A percentile compares a stretch with the other conserved stretches of the same genome.
These are phyloP conservation scores for Pleurotus tuber-regium DNA, from an alignment of 768 basidiomycete species.

Conservation along the genomic window DNA sequence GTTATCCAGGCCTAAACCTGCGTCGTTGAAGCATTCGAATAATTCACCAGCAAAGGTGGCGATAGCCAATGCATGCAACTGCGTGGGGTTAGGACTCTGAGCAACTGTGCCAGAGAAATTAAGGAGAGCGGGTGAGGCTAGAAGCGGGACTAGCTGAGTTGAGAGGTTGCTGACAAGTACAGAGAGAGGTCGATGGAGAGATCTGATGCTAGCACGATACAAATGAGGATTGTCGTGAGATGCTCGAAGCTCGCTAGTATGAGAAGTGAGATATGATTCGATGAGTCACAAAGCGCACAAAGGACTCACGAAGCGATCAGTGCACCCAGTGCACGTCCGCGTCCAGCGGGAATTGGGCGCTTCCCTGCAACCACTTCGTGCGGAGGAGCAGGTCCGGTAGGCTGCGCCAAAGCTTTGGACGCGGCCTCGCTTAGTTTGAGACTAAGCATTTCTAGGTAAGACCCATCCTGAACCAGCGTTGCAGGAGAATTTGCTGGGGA, in stretches of 20 bases:
- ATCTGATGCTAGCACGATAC: slow-evolving; percentile 66
- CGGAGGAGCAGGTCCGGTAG: slow-evolving; percentile 47
- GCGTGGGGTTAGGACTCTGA: slow-evolving; percentile 59
- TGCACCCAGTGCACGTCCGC: slow-evolving; percentile 63
- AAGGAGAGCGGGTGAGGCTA: slow-evolving; percentile 64
- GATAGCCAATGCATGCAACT: slow-evolving; percentile 68
- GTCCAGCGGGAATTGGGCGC: slow-evolving; percentile 70
- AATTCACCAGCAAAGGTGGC: slow-evolving; percentile 73
- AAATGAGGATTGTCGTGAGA: slow-evolving; percentile 63
- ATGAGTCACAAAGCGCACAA: slow-evolving; percentile 9
- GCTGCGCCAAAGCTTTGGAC: slow-evolving; percentile 70
- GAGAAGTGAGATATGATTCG: slow-evolving; percentile 14
- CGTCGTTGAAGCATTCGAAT: slow-evolving; percentile 65
- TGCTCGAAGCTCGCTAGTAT: slow-evolving; percentile 63
- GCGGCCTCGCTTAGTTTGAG: slow-evolving; percentile 81
- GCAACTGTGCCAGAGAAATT: slow-evolving; percentile 46
- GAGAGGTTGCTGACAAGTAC: slow-evolving; percentile 72
- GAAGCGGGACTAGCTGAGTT: slow-evolving; percentile 59
- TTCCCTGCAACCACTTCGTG: slow-evolving; percentile 62
- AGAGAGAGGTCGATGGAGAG: slow-evolving; percentile 73
- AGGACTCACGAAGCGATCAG: slow-evolving; percentile 68
- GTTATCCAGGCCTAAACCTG: slow-evolving; percentile 58
- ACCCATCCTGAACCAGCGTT: slow-evolving; percentile 70
- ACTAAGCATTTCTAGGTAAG: slow-evolving; percentile 74
- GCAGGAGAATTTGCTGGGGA: slow-evolving; percentile 33